phyloP scores from a whole-genome alignment of 176 grass and related monocot genomes.

The Guadua angustifolia region DNA sequence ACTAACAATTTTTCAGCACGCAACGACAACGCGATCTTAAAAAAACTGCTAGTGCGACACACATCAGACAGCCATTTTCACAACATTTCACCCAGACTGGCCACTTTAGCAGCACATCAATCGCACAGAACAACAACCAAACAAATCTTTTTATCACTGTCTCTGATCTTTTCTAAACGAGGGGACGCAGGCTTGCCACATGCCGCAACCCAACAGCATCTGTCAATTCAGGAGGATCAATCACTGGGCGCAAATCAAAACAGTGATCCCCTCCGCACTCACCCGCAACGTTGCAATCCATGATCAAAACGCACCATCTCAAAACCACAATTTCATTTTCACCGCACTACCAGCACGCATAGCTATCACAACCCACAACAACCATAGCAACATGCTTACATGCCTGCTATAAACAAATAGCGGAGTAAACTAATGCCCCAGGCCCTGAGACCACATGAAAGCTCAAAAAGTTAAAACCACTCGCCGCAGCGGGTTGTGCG shows the following conservation, averaged over 20 bases:
- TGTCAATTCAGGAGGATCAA: neutral
- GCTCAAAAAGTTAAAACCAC: neutral
- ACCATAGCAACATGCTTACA: neutral
- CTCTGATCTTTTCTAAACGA: neutral
- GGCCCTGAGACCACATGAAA: neutral
- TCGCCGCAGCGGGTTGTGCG: too few species aligned
- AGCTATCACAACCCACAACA: neutral
- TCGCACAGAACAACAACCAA: neutral
- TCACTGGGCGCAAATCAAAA: neutral
- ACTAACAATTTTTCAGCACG: neutral
- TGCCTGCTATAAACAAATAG: neutral
- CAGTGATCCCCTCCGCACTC: neutral
- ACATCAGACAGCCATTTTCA: slow-evolving; percentile 15
- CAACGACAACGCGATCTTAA: neutral
- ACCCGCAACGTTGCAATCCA: slow-evolving; percentile 19
- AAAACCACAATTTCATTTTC: neutral
- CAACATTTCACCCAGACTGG: neutral
- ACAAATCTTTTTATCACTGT: neutral
- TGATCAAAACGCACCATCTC: neutral
- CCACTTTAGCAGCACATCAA: neutral
- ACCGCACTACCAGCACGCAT: neutral
- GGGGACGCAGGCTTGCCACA: neutral
- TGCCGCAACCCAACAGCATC: neutral
- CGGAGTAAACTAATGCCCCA: neutral
- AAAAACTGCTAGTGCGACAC: neutral